A percentile compares a stretch with the other conserved stretches of the same genome.
phyloP scores from a whole-genome alignment of 164 flowering plant genomes.

The Warburgia ugandensis region DNA sequence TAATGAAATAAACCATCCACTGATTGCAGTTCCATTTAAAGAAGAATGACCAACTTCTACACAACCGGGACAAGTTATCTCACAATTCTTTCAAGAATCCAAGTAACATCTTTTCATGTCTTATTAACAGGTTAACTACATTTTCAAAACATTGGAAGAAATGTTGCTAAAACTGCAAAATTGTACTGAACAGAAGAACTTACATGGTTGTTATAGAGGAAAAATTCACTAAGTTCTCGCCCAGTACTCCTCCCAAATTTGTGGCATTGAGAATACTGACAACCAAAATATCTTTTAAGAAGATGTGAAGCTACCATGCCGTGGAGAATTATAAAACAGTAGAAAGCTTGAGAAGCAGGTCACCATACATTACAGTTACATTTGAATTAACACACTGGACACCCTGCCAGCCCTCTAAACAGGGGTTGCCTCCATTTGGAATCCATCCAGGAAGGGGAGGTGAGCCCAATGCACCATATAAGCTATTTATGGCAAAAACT shows the following conservation, averaged over 20 bases:
- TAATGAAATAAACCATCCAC: too few relatives aligned
- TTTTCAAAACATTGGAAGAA: neutral
- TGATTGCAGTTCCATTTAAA: too few relatives aligned
- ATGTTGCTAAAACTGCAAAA: neutral
- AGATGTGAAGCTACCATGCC: too few relatives aligned
- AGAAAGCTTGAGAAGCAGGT: neutral
- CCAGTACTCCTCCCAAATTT: constrained; percentile 73
- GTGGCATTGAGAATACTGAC: constrained; percentile 65
- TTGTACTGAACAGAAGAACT: constrained; percentile 27
- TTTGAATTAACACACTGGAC: constrained; percentile 66
- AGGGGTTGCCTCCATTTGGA: constrained; percentile 80
- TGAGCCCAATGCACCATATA: constrained; percentile 50
- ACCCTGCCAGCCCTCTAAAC: constrained; percentile 78
- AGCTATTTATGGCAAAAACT: constrained; percentile 59
- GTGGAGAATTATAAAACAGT: too few relatives aligned
- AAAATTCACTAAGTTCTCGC: constrained; percentile 54
- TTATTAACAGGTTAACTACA: too few relatives aligned
- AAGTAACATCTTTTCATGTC: too few relatives aligned
- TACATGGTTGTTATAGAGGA: constrained; percentile 62
- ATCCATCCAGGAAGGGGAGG: constrained; percentile 77
- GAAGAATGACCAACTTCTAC: too few relatives aligned
- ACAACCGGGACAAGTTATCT: too few relatives aligned
- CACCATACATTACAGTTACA: constrained; percentile 59
- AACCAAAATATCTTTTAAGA: too few relatives aligned
- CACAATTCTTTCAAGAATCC: too few relatives aligned